Evolutionary conservation across 352 stramenopile genomes (phyloP), one percentile per base, ranked within the genome.

Genomic region (Globisporangium irregulare): DNA sequence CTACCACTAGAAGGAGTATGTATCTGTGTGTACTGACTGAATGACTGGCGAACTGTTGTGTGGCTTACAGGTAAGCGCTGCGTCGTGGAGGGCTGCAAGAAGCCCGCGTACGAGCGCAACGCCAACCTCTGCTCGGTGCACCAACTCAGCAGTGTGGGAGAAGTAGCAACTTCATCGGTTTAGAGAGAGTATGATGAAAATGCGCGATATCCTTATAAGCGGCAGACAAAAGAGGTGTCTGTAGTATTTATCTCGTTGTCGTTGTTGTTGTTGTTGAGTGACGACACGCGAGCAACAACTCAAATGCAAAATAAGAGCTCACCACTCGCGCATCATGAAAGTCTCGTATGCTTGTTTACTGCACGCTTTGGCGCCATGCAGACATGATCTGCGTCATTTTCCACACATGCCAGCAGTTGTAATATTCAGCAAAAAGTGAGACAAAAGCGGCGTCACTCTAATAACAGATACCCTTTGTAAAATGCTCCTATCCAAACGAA

Each of bases 41-140:
- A 27, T 15, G 18, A 20, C n/a, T 62, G 29, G 22, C 25, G 27
- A 1, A 6, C 6, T 25, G 4, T 12, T 24, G 38, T 59, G 9
- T 59, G 38, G 46, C 18, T 27, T 43, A 48, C 55, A 86, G 79
- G 79, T 65, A 87, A 87, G 68, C 77, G 79, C 41, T 87, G 79
- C 54, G 62, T 78, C 4, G 54, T 80, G 18, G 67, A 79, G 0
- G 77, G 72, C 46, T 87, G 79, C 70, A 78, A 80, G 64, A 81
- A 81, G 57, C 77, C 79, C 12, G 79, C 77, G 50, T 87, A 82
- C 48, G 77, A 82, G 46, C 75, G 77, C 57, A 84, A 84, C 24
- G 73, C 62, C 41, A 84, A 86, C 36, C 65, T 82, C 7, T 87
- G 79, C 58, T 70, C 66, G 0, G n/a, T 78, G 15, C 78, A 86